Percentiles rank a stretch among this genome's conserved stretches.
Conservation (phyloP, 176 grass and related monocot genomes). For the Carex cristatella region DNA sequence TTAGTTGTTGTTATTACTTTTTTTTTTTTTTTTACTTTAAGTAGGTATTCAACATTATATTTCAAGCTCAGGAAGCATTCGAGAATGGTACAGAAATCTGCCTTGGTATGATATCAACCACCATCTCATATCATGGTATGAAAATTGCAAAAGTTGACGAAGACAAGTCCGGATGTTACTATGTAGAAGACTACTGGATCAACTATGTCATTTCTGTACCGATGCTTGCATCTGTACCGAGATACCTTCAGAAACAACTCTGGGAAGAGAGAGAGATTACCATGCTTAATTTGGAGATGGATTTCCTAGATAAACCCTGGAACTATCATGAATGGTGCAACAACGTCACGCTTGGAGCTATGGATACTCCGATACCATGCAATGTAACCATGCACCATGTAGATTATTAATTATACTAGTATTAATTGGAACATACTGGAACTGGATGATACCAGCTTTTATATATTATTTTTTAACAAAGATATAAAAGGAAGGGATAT, state of each 20-base stretch:
- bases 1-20: too few relatives aligned
- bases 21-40: too few relatives aligned
- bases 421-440: too few relatives aligned
- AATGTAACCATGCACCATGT: not conserved
- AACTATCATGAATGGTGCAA: not conserved
- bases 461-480: too few relatives aligned
- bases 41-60: not conserved
- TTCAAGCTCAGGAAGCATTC: not conserved
- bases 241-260: not conserved
- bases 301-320: not conserved
- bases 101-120: not conserved
- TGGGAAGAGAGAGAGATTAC: not conserved
- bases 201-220: not conserved
- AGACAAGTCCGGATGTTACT: not conserved
- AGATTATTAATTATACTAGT: too few relatives aligned
- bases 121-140: not conserved
- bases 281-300: not conserved
- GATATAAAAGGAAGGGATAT: too few relatives aligned
- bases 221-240: not conserved
- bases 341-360: not conserved
- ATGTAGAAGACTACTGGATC: not conserved
- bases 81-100: not conserved
- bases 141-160: not conserved
- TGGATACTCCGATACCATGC: not conserved
- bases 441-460: too few relatives aligned